phyloP scores from a whole-genome alignment of 371 early-diverging fungal species.

The Syncephalastrum monosporum region DNA sequence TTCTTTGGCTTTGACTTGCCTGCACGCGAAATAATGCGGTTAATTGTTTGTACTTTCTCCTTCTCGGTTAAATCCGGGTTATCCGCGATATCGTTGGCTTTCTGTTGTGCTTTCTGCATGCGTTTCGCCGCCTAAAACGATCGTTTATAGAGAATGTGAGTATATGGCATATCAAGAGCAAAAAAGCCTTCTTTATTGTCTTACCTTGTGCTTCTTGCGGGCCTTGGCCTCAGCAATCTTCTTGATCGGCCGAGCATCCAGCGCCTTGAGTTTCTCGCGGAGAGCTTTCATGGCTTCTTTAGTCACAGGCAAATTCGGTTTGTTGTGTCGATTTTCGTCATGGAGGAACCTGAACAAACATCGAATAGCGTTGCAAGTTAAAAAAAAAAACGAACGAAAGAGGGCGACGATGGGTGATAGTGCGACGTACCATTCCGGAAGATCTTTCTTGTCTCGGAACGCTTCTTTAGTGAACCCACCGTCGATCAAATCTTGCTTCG shows the following conservation, averaged over 20 bases:
- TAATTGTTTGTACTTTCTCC: slow-evolving; percentile 80
- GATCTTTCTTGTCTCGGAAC: slow-evolving; percentile 79
- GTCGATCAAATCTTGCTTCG: slow-evolving; percentile 79
- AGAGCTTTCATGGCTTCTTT: slow-evolving; percentile 92
- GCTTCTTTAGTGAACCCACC: slow-evolving; percentile 88
- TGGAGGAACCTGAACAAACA: slow-evolving; percentile 63
- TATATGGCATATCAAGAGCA: not conserved
- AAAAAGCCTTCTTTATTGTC: not conserved
- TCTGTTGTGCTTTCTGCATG: slow-evolving; percentile 81
- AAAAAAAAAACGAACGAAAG: not conserved
- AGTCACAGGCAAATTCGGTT: slow-evolving; percentile 86
- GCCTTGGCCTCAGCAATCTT: slow-evolving; percentile 99
- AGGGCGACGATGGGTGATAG: too few species aligned
- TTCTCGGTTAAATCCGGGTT: slow-evolving; percentile 89
- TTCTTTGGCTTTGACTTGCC: slow-evolving; percentile 73
- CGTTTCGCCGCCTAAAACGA: slow-evolving; percentile 49
- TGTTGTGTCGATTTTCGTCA: slow-evolving; percentile 88
- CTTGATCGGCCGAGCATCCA: slow-evolving; percentile 96
- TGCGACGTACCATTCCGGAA: slow-evolving; percentile 75
- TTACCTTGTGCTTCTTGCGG: slow-evolving; percentile 82
- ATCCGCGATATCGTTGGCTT: slow-evolving; percentile 84
- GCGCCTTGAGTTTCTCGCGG: slow-evolving; percentile 74
- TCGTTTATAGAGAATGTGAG: not conserved
- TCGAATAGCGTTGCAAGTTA: not conserved
- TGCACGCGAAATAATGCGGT: slow-evolving; percentile 72